Evolutionary conservation across 1,139 yeast genomes (phyloP), one percentile per base, ranked within the genome.

Genomic region (Citeromyces hawaiiensis): DNA sequence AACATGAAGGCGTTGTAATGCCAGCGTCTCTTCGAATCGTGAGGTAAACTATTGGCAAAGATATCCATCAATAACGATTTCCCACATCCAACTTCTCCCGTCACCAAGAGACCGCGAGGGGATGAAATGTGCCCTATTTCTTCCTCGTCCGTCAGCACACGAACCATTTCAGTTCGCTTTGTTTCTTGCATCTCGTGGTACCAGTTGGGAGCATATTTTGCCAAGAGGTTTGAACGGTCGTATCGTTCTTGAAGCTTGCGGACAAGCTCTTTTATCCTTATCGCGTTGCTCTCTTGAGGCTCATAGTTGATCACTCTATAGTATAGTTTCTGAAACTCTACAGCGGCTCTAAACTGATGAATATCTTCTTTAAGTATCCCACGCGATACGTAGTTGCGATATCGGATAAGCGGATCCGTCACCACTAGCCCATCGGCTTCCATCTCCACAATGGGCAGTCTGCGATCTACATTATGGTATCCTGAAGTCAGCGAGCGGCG

Each of bases 21-120:
- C 77, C 85, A 76, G 43, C 88, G 61, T 61, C 73, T 69, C 50
- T 81, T 81, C 2, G 79, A 70, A 18, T 64, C 61, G 46, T 76
- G 74, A 0, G 87, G 88, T 31, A 80, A 57, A 2, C 80, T 66
- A 36, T 66, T 63, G 1, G 86, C 86, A 60, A 80, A 79, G 17
- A 80, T 69, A 48, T 79, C 87, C 75, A 79, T 72, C 38, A 80
- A 54, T 80, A 80, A 73, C 2, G 85, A 75, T 50, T 80, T 80
- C 2, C 88, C 88, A 50, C 83, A 76, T 0, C 87, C 87, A 3
- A 80, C 87, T 45, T 76, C 86, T 2, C 88, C 88, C 51, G 79
- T 77, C 5, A 80, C 56, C 38, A 80, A 51, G 4, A 80, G 56
- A 0, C 88, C 87, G 43, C 71, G 78, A 0, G 87, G 87, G 0